Base-by-base conservation (phyloP, 495 filamentous ascomycete genomes). In the Penicillium bialowiezense region DNA sequence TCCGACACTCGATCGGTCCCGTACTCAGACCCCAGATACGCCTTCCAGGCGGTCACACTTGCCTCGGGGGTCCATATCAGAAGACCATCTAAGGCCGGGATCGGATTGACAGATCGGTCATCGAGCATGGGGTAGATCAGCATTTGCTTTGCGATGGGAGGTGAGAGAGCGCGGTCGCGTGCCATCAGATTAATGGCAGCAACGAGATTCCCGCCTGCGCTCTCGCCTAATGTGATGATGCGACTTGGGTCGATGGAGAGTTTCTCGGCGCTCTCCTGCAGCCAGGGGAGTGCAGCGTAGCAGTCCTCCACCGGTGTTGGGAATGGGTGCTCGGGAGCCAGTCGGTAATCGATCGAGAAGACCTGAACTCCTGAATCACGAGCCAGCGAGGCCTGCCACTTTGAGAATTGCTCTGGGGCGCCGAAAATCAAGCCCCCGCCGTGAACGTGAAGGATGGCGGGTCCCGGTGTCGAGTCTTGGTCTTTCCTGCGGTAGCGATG, bases 171-270 rank as follows among this genome's bases (percentile, higher is more conserved):
- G 0, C 68, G 66, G 45, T 79, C 75, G n/a, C 74, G 63, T 12
- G 72, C 75, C 50, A 75, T 53, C 23, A 79, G 48, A 3, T 66
- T 60, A 12, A 75, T 52, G 1, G 54, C 64, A 2, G 76, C 67
- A 0, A 75, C 67, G 13, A 77, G 51, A 46, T 66, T 78, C 1
- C 77, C 84, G 5, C 85, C 86, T 1, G 84, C 85, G 3, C 77
- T 83, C 5, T 77, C 78, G 29, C 85, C 83, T 47, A 79, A 73
- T 20, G 86, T 77, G 7, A 79, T 77, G 20, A 89, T 77, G 36
- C 82, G 78, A 7, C 68, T 52, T 0, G 80, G 81, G 51, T 88
- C 78, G 20, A 81, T 58, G 13, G 50, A 55, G 15, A 78, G 58
- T 46, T 63, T 37, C 0, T 44, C 55, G 3, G 75, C 73, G 44